These are phyloP conservation scores for Phaeosphaeria sp. DNA, from an alignment of 2,329 filamentous ascomycete genomes.

Conservation along the genomic window DNA sequence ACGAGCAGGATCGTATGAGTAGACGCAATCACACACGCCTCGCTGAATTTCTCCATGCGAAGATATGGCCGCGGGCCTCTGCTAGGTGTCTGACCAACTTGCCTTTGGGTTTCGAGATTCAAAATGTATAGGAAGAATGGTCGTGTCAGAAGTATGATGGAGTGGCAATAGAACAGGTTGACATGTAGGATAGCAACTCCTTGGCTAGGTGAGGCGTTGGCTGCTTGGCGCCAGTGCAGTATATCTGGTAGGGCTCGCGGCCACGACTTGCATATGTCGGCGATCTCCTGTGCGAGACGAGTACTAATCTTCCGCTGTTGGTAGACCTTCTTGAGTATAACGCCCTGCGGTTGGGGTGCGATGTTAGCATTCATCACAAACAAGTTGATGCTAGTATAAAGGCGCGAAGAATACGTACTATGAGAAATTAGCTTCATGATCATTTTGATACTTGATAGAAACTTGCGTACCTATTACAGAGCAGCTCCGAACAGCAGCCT, in stretches of 20 bases:
- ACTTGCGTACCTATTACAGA: slow-evolving; percentile 59
- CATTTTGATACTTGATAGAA: background rate
- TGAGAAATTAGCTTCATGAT: background rate
- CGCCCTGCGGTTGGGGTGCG: background rate
- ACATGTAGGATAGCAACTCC: slow-evolving; percentile 68
- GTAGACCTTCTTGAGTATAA: slow-evolving; percentile 66
- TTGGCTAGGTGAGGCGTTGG: slow-evolving; percentile 54
- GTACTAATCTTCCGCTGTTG: slow-evolving; percentile 66
- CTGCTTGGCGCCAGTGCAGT: slow-evolving; percentile 61
- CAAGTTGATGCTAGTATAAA: background rate
- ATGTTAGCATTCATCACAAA: background rate
- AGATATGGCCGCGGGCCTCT: slow-evolving; percentile 37
- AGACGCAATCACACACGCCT: slow-evolving; percentile 52
- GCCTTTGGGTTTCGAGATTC: slow-evolving; percentile 51
- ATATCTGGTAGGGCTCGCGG: slow-evolving; percentile 56
- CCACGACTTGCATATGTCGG: slow-evolving; percentile 61
- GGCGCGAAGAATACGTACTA: background rate
- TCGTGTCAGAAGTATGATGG: slow-evolving; percentile 67
- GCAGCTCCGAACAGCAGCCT: slow-evolving; percentile 65
- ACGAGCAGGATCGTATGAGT: slow-evolving; percentile 50
- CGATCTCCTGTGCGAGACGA: slow-evolving; percentile 64
- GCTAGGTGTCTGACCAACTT: slow-evolving; percentile 34
- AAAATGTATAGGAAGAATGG: slow-evolving; percentile 69
- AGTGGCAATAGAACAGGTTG: slow-evolving; percentile 68
- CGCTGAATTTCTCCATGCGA: slow-evolving; percentile 58